Evolutionary conservation across 2,329 filamentous ascomycete species (phyloP).

Genomic region (Cyphellophora attinorum): DNA sequence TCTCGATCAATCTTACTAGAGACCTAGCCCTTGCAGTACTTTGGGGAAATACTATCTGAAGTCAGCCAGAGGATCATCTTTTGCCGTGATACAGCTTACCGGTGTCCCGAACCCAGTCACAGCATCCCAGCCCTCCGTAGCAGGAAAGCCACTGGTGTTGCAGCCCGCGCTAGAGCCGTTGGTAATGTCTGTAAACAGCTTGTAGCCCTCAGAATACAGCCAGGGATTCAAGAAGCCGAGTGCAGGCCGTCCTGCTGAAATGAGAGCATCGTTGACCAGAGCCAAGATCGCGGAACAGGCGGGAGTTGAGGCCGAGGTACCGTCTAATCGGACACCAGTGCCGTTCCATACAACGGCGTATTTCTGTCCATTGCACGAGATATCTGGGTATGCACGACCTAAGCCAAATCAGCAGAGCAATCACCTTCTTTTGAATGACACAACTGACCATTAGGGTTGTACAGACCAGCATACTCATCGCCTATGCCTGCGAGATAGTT

Average conservation of each 20-base stretch:
- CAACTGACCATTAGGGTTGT: conserved; percentile 44
- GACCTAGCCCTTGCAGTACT: no score
- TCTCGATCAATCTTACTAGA: no score
- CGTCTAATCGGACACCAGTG: conserved; percentile 28
- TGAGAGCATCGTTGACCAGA: conserved; percentile 16
- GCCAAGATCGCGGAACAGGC: conserved; percentile 14
- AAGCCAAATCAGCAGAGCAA: conserved; percentile 16
- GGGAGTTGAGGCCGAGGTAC: conserved; percentile 30
- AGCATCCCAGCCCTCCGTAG: conserved; percentile 24
- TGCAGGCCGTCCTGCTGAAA: conserved; percentile 12
- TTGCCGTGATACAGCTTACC: no score
- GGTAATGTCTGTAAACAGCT: conserved; percentile 23
- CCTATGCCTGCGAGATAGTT: conserved; percentile 32
- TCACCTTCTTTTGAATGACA: no score
- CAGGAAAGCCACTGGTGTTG: conserved; percentile 23
- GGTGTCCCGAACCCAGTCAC: conserved; percentile 25
- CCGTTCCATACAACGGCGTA: conserved; percentile 33
- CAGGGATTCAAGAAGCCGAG: conserved; percentile 18
- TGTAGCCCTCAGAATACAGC: conserved; percentile 16
- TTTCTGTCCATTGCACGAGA: conserved; percentile 46
- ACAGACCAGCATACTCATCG: conserved; percentile 45
- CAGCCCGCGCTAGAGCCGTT: conserved; percentile 23
- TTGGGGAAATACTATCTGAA: no score
- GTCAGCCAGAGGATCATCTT: no score
- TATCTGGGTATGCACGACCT: conserved; percentile 54